phyloP scores from a whole-genome alignment of 371 early-diverging fungal species.

The Globomyces sp. region DNA sequence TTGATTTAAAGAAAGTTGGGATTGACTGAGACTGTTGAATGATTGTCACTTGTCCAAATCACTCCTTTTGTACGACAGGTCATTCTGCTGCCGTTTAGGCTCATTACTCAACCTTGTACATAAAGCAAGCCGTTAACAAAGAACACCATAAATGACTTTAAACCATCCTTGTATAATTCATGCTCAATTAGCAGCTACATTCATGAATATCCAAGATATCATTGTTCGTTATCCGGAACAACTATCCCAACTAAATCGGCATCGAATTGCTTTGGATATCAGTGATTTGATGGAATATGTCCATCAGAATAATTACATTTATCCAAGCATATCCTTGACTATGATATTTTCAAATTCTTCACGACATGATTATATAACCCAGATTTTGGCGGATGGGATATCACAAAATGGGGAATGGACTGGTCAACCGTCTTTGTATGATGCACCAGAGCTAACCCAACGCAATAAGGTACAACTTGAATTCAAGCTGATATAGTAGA shows the following conservation, averaged over 20 bases:
- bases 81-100: background rate
- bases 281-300: background rate
- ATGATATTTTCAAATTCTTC: background rate
- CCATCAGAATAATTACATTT: background rate
- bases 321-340: background rate
- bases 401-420: background rate
- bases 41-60: slow-evolving; percentile 7
- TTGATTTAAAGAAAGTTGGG: too few relatives aligned
- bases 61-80: background rate
- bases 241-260: background rate
- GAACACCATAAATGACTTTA: background rate
- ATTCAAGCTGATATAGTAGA: background rate
- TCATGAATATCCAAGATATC: background rate
- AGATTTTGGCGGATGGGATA: background rate
- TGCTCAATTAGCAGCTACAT: background rate
- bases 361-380: background rate
- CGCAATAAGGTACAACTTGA: background rate
- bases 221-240: background rate
- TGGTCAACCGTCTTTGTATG: background rate
- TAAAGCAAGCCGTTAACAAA: background rate
- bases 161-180: slow-evolving; percentile 11
- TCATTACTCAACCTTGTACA: background rate
- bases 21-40: background rate
- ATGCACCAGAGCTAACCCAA: background rate
- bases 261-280: slow-evolving; percentile 7